phyloP scores from a whole-genome alignment of 169 alveolate genomes.

The Plasmodium billcollinsi region DNA sequence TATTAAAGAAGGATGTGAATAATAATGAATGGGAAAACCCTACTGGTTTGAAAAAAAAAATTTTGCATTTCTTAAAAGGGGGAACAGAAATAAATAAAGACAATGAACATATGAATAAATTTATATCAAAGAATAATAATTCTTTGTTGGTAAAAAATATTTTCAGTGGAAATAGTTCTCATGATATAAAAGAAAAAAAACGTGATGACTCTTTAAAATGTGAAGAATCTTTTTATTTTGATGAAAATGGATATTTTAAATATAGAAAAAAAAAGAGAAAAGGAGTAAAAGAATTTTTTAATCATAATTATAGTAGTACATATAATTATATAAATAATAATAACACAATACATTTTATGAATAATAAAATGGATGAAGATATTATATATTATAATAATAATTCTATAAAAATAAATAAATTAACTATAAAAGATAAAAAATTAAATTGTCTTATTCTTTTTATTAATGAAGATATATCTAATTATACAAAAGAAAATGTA shows the following conservation, averaged over 20 bases:
- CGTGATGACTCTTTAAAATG: neutral
- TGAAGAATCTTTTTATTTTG: constrained; percentile 36
- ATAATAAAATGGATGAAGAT: neutral
- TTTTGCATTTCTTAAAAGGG: neutral
- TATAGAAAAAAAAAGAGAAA: constrained; percentile 13
- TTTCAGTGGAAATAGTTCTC: too few species aligned
- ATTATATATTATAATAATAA: neutral
- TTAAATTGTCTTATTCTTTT: constrained; percentile 45
- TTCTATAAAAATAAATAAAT: neutral
- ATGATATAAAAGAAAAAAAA: neutral
- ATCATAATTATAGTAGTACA: constrained; percentile 50
- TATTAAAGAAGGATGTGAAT: neutral
- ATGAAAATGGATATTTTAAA: constrained; percentile 43
- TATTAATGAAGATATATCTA: constrained; percentile 35
- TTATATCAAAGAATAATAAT: neutral
- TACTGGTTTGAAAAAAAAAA: neutral
- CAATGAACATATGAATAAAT: neutral
- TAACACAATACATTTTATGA: constrained; percentile 21
- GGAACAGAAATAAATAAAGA: neutral
- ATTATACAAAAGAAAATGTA: constrained; percentile 18
- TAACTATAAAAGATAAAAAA: constrained; percentile 39
- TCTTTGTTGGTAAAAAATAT: neutral
- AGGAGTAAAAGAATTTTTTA: constrained; percentile 18
- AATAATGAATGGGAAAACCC: neutral
- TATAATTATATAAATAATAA: constrained; percentile 11